Percentiles rank a stretch among this genome's conserved stretches.
Conservation (phyloP, 1,139 yeast species). For the Nakaseomyces delphensis region DNA sequence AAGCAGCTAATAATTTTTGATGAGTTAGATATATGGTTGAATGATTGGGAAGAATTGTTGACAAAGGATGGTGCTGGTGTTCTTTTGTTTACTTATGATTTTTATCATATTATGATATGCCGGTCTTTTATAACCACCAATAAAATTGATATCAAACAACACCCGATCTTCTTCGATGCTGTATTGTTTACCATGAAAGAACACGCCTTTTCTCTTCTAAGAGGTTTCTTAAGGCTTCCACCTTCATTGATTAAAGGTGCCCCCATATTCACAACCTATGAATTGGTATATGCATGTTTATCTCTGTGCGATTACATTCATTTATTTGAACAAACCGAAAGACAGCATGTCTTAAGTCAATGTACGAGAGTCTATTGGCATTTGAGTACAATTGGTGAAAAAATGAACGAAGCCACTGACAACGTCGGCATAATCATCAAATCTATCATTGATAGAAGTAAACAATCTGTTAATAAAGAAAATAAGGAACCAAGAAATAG, state of each 20-base stretch:
- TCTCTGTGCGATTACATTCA: conserved; percentile 40
- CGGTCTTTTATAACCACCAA: conserved; percentile 33
- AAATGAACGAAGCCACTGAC: conserved; percentile 46
- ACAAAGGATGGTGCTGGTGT: conserved; percentile 40
- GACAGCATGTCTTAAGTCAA: conserved; percentile 35
- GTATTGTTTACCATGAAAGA: conserved; percentile 36
- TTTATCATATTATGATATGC: conserved; percentile 37
- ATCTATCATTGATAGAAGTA: conserved; percentile 39
- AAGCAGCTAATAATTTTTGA: conserved; percentile 21
- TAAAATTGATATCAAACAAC: conserved; percentile 16
- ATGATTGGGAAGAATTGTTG: conserved; percentile 37
- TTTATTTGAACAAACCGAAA: conserved; percentile 33
- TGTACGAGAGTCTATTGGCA: conserved; percentile 49
- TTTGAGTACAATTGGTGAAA: conserved; percentile 44
- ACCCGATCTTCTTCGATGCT: conserved; percentile 20
- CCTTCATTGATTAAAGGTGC: conserved; percentile 42
- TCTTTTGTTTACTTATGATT: conserved; percentile 38
- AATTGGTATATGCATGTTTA: conserved; percentile 44
- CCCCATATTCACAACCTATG: conserved; percentile 42
- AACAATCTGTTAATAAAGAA: conserved; percentile 15
- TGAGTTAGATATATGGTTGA: conserved; percentile 37
- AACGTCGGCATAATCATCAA: conserved; percentile 46
- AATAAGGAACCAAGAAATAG: neutral
- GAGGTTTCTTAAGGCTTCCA: conserved; percentile 37
- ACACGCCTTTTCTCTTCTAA: conserved; percentile 37